Percentiles rank a stretch among this genome's conserved stretches.
Conservation (phyloP, 331 rosid genomes). For the Spiraea crenata region DNA sequence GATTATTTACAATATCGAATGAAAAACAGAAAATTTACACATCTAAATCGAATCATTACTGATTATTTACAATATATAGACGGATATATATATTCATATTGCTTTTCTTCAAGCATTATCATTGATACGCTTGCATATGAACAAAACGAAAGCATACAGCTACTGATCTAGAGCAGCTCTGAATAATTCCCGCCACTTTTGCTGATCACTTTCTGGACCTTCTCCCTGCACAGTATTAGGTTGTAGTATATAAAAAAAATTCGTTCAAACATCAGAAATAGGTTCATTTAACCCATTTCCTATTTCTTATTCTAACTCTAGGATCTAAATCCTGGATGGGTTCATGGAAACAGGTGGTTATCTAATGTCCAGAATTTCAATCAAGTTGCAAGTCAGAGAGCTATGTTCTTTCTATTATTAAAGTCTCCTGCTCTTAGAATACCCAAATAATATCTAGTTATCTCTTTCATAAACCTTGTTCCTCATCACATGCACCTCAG, state of each 20-base stretch:
- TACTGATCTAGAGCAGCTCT: slow-evolving; percentile 36
- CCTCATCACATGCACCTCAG: no score
- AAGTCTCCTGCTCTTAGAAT: no score
- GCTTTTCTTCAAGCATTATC: not conserved
- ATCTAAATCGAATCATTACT: not conserved
- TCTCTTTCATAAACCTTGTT: no score
- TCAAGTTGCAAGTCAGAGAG: no score
- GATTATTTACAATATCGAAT: not conserved
- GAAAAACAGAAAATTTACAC: not conserved
- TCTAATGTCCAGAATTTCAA: no score
- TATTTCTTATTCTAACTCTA: not conserved
- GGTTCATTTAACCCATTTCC: not conserved
- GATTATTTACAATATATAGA: slow-evolving; percentile 4
- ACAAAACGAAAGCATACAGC: not conserved
- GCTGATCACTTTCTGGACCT: slow-evolving; percentile 76
- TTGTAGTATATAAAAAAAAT: not conserved
- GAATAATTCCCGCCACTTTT: slow-evolving; percentile 75
- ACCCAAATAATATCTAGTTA: no score
- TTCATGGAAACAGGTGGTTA: not conserved
- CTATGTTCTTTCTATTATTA: no score
- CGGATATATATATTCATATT: not conserved
- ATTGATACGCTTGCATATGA: not conserved
- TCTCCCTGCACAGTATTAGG: slow-evolving; percentile 54
- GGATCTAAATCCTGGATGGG: not conserved
- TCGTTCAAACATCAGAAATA: not conserved